Evolutionary conservation across 176 grass and related monocot genomes (phyloP), one percentile per base, ranked within the genome.

Genomic region (Leersia perrieri): DNA sequence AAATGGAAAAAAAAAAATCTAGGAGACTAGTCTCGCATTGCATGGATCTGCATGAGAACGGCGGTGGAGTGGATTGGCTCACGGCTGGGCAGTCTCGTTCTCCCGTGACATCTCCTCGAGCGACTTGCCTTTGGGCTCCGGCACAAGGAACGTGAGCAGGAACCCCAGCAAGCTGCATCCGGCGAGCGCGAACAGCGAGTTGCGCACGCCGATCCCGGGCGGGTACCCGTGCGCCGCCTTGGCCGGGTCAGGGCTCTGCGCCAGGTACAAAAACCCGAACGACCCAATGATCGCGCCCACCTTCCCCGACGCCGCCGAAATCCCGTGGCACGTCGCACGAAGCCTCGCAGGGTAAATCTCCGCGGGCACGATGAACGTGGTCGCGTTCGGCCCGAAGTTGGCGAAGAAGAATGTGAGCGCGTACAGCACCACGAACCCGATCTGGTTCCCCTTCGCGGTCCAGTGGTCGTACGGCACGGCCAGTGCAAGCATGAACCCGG

Each of bases 371-470:
- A 88, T 88, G 86, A 88, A 88, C 26, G 87, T 89, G 26, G 87
- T 89, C 8, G 80, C 82, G 76, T 89, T 84, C 16, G 94, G 90
- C 47, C 94, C 94, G 79, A 97, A 97, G 84, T 93, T 97, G 42
- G 94, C 90, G 70, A 97, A 97, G 83, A 97, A 93, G 87, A 94
- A 94, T 23, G 92, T 91, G 66, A 94, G 53, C 53, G 28, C 85
- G 73, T 88, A 88, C 79, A 87, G 78, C 22, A 66, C 66, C 3
- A 83, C 25, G 73, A 88, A 88, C 7, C 74, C 78, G 16, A 38
- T 57, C 57, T 74, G 84, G 76, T 86, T 72, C 39, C 76, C 84
- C 10, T 44, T 15, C 18, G 33, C 57, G 0, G 77, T 75, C 84
- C 84, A 86, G 44, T 86, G 71, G 20, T 86, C 68, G 61, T 86